Evolutionary conservation across 2,329 filamentous ascomycete genomes (phyloP), one percentile per base, ranked within the genome.

Genomic region (Chaetothyriales sp.): DNA sequence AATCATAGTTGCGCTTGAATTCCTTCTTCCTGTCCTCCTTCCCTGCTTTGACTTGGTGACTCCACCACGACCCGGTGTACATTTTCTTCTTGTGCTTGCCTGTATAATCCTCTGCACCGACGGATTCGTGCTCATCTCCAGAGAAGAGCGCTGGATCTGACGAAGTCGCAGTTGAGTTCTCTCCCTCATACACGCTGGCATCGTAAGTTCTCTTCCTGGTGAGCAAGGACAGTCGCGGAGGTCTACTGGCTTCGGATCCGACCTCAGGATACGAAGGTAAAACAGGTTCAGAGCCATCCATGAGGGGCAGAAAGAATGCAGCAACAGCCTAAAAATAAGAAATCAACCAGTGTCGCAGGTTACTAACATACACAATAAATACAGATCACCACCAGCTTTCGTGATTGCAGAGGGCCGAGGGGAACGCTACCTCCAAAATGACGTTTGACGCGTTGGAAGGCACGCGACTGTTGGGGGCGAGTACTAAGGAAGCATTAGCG

Each of bases 81-180:
- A 55, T 56, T n/a, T 59, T 51, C 53, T 62, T 57, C 54, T 60
- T 57, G 25, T 55, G 50, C 33, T 54, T 58, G 22, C 50, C 49
- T 15, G 37, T 43, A 52, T 62, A 73, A 49, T 73, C 71, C 58
- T 73, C 70, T 13, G 71, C 55, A 0, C 69, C 69, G 0, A 70
- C 70, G 0, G 66, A 69, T 9, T 20, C 18, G 10, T 70, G 68
- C 47, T 73, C 71, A 50, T 73, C 71, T 52, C 70, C 72, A 0
- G 71, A 73, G 60, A 73, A 73, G 1, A 73, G 59, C 1, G 71
- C 70, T 0, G 70, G 69, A 48, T 73, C 71, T 22, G 58, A 60
- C 9, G 59, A 61, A 8, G 52, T 50, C 49, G 46, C 22, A 15
- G 33, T 15, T 40, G 10, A 40, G 13, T 40, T 40, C 33, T 40